phyloP scores from a whole-genome alignment of 768 basidiomycete species.

The Phallus indusiatus region DNA sequence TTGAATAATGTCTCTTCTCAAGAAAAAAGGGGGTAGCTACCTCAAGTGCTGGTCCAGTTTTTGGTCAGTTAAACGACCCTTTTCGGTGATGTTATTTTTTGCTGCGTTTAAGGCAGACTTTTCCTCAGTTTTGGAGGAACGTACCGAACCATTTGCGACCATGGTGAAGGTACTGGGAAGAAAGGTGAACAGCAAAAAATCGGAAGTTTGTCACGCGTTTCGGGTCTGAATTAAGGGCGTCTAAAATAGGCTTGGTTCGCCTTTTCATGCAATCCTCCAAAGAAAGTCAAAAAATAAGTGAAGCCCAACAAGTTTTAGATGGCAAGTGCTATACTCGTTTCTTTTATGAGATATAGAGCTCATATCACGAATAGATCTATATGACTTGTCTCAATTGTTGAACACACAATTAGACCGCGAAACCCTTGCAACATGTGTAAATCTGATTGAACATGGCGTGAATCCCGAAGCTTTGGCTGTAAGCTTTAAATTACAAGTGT shows the following conservation, averaged over 20 bases:
- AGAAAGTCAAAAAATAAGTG: conserved; percentile 22
- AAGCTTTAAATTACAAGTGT: conserved; percentile 20
- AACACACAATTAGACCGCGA: conserved; percentile 86
- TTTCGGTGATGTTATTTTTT: conserved; percentile 4
- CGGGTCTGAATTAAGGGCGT: not conserved
- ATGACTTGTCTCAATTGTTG: conserved; percentile 81
- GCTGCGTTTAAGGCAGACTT: conserved; percentile 4
- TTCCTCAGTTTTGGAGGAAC: conserved; percentile 5
- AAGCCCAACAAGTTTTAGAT: conserved; percentile 25
- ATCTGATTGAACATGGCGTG: conserved; percentile 86
- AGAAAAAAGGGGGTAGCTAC: not conserved
- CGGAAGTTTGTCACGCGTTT: too few relatives aligned
- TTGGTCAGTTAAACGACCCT: conserved; percentile 1
- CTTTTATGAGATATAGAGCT: not conserved
- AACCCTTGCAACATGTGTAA: conserved; percentile 84
- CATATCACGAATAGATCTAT: conserved; percentile 44
- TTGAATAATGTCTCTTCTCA: not conserved
- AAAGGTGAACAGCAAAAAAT: not conserved
- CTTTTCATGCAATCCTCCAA: conserved; percentile 28
- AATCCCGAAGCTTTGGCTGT: conserved; percentile 91
- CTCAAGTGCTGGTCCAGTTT: not conserved
- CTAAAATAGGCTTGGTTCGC: not conserved
- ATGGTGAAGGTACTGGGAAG: not conserved
- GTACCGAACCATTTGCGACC: not conserved
- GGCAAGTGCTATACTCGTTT: conserved; percentile 24